These are phyloP conservation scores for Ajuga chamaepitys DNA, from an alignment of 257 asterid genomes.

Conservation along the genomic window DNA sequence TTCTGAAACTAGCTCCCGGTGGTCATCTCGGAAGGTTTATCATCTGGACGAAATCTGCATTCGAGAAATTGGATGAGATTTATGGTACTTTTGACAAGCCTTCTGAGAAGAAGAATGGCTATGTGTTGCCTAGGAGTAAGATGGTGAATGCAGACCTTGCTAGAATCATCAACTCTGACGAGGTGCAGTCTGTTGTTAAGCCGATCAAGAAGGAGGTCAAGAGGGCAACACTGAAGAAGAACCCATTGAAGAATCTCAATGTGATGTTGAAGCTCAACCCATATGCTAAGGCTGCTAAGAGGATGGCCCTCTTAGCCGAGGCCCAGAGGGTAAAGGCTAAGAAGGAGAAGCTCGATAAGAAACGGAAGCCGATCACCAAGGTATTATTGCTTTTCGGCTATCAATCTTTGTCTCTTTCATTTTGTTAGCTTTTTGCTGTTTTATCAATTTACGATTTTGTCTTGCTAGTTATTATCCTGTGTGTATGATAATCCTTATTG, in stretches of 20 bases:
- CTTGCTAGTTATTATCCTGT: too few relatives aligned
- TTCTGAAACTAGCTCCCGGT: conserved; percentile 55
- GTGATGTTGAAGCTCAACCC: conserved; percentile 61
- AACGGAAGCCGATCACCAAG: conserved; percentile 54
- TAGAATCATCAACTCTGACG: conserved; percentile 68
- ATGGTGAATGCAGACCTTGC: conserved; percentile 78
- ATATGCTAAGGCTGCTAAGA: conserved; percentile 59
- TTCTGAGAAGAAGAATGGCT: conserved; percentile 55
- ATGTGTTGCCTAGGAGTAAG: conserved; percentile 50
- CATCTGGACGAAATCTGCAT: conserved; percentile 62
- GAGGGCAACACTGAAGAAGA: conserved; percentile 63
- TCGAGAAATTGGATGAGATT: conserved; percentile 56
- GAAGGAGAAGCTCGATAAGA: conserved; percentile 50
- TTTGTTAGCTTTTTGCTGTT: neutral
- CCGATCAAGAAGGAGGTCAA: conserved; percentile 62
- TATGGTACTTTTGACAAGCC: conserved; percentile 60
- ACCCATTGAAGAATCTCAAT: conserved; percentile 55
- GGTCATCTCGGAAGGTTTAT: conserved; percentile 67
- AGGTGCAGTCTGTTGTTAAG: conserved; percentile 66
- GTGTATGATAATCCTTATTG: too few relatives aligned
- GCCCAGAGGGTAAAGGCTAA: conserved; percentile 58
- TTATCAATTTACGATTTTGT: neutral
- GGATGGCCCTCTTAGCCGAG: conserved; percentile 73
- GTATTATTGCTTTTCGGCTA: conserved; percentile 15
- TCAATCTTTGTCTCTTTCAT: neutral